These are phyloP conservation scores for Saccharomycopsis fodiens DNA, from an alignment of 805 yeast genomes.

Conservation along the genomic window DNA sequence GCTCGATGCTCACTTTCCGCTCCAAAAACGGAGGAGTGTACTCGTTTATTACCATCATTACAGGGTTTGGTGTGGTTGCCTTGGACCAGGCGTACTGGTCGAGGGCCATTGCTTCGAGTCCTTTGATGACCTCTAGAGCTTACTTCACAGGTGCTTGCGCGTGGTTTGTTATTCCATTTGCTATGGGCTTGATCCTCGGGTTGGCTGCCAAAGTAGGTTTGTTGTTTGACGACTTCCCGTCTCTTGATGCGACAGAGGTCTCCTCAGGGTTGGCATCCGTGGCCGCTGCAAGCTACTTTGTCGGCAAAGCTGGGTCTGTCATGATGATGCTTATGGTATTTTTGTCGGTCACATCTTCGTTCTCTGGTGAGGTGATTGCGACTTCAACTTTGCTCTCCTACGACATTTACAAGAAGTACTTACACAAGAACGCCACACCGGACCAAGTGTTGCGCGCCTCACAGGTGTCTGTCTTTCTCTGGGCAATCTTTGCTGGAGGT, in stretches of 20 bases:
- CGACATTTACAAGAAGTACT: conserved; percentile 39
- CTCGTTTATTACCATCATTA: conserved; percentile 27
- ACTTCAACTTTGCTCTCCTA: conserved; percentile 36
- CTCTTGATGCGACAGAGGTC: conserved; percentile 32
- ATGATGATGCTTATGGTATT: conserved; percentile 36
- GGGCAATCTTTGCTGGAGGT: conserved; percentile 33
- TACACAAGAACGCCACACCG: conserved; percentile 36
- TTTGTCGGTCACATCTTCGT: conserved; percentile 35
- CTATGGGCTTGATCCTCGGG: conserved; percentile 33
- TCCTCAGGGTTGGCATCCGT: conserved; percentile 36
- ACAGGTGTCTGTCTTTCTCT: conserved; percentile 34
- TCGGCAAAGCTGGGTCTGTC: conserved; percentile 38
- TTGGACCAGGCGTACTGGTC: conserved; percentile 36
- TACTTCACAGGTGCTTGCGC: conserved; percentile 33
- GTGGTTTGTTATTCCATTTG: conserved; percentile 34
- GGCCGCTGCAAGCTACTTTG: conserved; percentile 33
- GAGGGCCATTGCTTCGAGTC: conserved; percentile 36
- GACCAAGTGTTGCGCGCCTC: conserved; percentile 35
- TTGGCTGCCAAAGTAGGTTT: conserved; percentile 32
- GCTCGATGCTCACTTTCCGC: conserved; percentile 32
- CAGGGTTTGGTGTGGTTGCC: conserved; percentile 31
- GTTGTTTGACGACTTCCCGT: conserved; percentile 27
- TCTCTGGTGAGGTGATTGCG: conserved; percentile 36
- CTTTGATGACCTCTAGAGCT: conserved; percentile 29
- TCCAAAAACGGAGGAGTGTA: conserved; percentile 28